Conservation (phyloP, 176 grass and related monocot species). For the Urochloa ruziziensis region DNA sequence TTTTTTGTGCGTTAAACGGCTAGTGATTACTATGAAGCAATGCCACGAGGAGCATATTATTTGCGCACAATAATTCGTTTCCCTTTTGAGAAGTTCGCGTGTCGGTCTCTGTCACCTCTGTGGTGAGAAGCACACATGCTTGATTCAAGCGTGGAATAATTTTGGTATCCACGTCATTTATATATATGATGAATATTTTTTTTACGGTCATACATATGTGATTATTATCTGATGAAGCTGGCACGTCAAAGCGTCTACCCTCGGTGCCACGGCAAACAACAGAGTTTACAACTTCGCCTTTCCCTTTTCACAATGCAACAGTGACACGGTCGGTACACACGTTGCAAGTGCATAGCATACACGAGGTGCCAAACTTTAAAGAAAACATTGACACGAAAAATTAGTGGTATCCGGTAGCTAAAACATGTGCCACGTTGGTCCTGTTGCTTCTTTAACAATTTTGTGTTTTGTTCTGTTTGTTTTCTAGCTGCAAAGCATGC, state of each 20-base stretch:
- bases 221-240: background rate
- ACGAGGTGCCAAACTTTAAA: background rate
- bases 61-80: too few species aligned
- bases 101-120: too few species aligned
- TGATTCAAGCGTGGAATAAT: background rate
- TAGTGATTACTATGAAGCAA: too few species aligned
- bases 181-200: background rate
- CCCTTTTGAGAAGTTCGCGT: too few species aligned
- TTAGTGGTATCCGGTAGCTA: background rate
- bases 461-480: too few species aligned
- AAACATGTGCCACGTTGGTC: too few species aligned
- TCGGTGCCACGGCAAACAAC: background rate
- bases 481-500: background rate
- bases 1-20: too few species aligned
- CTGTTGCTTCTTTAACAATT: background rate
- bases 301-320: background rate
- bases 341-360: background rate
- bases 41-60: too few species aligned
- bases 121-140: background rate
- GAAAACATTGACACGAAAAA: background rate
- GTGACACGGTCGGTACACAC: background rate
- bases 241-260: background rate
- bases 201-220: too few species aligned
- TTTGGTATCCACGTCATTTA: background rate
- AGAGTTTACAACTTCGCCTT: background rate